Evolutionary conservation across 163 green algal genomes (phyloP), one percentile per base, ranked within the genome.

Genomic region (Chlorella variabilis): DNA sequence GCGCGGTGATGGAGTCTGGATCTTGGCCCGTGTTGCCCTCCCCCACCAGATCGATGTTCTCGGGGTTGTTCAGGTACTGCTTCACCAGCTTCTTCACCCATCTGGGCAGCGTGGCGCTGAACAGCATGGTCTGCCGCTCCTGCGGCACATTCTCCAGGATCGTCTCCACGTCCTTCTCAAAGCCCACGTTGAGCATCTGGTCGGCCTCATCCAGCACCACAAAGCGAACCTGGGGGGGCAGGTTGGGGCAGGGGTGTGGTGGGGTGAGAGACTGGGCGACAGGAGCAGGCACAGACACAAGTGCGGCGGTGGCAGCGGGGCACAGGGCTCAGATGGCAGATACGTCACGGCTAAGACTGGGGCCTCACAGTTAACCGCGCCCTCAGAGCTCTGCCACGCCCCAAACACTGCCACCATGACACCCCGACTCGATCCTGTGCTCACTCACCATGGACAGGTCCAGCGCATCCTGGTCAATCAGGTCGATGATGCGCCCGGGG

Each of bases 171-270:
- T 99, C 97, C 86, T 99, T 91, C 83, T 97, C 93, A 83, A 99
- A 99, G 56, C 97, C 97, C 77, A 99, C 95, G 81, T 94, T 91
- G 25, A 99, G 91, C 97, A 99, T 99, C 75, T 96, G 90, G 87
- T 99, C 97, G 7, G 97, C 96, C 90, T 99, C 97, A 75, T 99
- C 97, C 81, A 99, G 92, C 33, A 99, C 91, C 2, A 94, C 91
- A 86, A 93, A 98, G 17, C 90, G 86, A 3, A 97, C 82, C 88
- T 94, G 84, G 39, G 25, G 39, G n/a, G 49, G 23, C 5, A 27
- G 39, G n/a, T n/a, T n/a, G n/a, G n/a, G n/a, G n/a, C n/a, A n/a
- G n/a, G n/a, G n/a, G n/a, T n/a, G n/a, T n/a, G n/a, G n/a, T n/a
- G n/a, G n/a, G n/a, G n/a, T n/a, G n/a, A n/a, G n/a, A n/a, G n/a